A percentile compares a stretch with the other conserved stretches of the same genome.
Evolutionary conservation across 805 yeast genomes (phyloP).

Genomic region (Lipomyces sp.): DNA sequence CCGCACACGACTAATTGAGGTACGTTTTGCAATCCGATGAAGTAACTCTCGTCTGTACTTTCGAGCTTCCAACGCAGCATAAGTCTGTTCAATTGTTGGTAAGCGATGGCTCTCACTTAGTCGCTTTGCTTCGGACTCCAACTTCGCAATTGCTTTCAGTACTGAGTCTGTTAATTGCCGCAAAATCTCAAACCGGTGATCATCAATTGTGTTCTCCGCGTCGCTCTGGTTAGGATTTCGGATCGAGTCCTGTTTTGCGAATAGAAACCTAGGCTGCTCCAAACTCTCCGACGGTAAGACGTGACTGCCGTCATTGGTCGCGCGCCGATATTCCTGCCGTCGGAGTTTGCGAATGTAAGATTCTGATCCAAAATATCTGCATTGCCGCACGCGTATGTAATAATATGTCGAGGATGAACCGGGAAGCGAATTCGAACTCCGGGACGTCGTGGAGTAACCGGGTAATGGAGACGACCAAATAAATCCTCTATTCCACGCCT

Average conservation of each 20-base stretch:
- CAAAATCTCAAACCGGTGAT: neutral
- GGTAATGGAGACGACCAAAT: neutral
- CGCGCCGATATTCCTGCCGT: neutral
- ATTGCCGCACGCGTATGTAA: neutral
- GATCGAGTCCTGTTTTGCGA: neutral
- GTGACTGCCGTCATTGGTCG: neutral
- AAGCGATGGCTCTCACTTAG: neutral
- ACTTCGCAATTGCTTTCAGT: neutral
- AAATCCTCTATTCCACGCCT: neutral
- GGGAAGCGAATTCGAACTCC: neutral
- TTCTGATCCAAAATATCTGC: neutral
- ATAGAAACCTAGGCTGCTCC: neutral
- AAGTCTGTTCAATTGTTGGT: neutral
- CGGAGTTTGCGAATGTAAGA: neutral
- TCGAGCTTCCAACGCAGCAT: slow-evolving; percentile 6
- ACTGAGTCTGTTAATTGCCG: neutral
- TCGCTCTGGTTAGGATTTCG: neutral
- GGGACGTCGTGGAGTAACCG: neutral
- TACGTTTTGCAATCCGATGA: neutral
- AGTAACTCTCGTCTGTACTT: neutral
- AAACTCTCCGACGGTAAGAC: neutral
- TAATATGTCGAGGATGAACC: neutral
- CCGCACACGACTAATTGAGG: neutral
- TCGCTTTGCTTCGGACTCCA: neutral
- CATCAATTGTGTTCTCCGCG: neutral